Evolutionary conservation across 2,329 filamentous ascomycete species (phyloP), one percentile per base, ranked within the genome.

Genomic region (Leptographium wingfieldii): DNA sequence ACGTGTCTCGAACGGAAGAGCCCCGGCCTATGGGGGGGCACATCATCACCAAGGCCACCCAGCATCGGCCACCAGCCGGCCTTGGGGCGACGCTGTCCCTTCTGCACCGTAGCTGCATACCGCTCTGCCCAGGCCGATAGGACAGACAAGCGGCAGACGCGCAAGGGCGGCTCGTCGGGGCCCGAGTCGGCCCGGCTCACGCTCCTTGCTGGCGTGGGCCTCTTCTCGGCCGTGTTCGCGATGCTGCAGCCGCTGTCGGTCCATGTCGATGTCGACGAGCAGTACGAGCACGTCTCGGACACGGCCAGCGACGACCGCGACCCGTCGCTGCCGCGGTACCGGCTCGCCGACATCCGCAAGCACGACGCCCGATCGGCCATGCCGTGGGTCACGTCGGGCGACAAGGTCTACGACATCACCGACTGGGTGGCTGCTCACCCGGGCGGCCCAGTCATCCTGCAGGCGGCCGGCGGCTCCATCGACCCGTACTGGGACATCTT

Each of bases 401-500:
- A 81, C 67, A 81, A 82, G 60, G 83, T 88, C 25, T 88, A 87
- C 74, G 81, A 88, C 66, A 87, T 88, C 58, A 87, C 84, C 1
- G 82, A 86, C 57, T 88, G 84, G 82, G 72, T 87, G 27, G 73
- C 76, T 1, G 82, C 78, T 0, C 85, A 88, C 67, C 85, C 85
- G 0, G 85, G 85, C 3, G 85, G 85, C 51, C 80, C 86, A 58
- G 82, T 88, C 16, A 88, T 88, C 61, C 73, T 87, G 10, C 78
- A 81, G 35, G 85, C 85, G 1, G 83, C 82, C 1, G 85, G 85
- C 3, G 79, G 80, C 46, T 80, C 78, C 59, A 80, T 88, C 56
- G 84, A 88, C 57, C 79, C 80, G 0, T 87, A 86, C 70, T 88
- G 85, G 85, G 75, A 86, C 61, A 85, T 88, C 58, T 88, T 88